Conservation (phyloP, 179 eudicot genomes). For the Beta corolliflora region DNA sequence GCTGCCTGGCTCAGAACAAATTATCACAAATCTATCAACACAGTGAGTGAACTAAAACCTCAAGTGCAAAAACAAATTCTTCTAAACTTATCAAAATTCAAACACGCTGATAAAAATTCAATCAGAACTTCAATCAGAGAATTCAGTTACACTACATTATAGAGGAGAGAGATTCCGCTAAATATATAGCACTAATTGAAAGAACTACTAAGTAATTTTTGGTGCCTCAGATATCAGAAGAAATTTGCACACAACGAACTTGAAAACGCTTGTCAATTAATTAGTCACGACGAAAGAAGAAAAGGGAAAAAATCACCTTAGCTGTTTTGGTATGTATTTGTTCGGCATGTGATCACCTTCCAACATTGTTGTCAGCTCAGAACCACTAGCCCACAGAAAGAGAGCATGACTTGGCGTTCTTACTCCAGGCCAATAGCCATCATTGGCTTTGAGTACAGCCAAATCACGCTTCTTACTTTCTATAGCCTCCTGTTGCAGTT, state of each 20-base stretch:
- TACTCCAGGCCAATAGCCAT: slow-evolving; percentile 91
- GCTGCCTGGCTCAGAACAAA: slow-evolving; percentile 47
- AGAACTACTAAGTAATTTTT: neutral
- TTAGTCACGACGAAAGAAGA: neutral
- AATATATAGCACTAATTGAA: neutral
- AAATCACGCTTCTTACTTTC: slow-evolving; percentile 85
- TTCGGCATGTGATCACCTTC: slow-evolving; percentile 95
- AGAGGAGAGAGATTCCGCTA: neutral
- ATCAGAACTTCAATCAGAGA: neutral
- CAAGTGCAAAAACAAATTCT: neutral
- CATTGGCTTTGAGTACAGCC: slow-evolving; percentile 84
- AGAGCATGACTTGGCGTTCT: slow-evolving; percentile 81
- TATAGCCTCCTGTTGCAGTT: slow-evolving; percentile 83
- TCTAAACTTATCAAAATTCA: no score
- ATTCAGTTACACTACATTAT: neutral
- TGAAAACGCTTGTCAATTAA: neutral
- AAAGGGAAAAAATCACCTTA: slow-evolving; percentile 49
- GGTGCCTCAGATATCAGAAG: neutral
- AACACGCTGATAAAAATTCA: no score
- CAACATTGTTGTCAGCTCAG: slow-evolving; percentile 74
- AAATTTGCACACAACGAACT: neutral
- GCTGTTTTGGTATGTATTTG: slow-evolving; percentile 76
- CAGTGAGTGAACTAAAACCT: neutral
- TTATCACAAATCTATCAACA: slow-evolving; percentile 5
- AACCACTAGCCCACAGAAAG: slow-evolving; percentile 95